Evolutionary conservation across 345 rosid genomes (phyloP).

Genomic region (Ricinus communis): DNA sequence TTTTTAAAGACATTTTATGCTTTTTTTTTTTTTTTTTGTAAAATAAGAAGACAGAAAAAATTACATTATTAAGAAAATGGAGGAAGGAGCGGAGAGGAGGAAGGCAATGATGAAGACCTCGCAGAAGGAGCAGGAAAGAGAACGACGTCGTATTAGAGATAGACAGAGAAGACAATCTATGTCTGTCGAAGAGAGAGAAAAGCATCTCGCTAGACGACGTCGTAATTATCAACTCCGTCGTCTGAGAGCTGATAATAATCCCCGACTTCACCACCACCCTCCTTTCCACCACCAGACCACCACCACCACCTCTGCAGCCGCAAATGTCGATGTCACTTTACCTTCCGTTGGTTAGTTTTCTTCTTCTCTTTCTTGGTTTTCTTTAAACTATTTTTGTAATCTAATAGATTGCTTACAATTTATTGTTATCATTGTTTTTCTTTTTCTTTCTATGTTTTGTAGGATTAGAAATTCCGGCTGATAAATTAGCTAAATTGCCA

Average conservation of each 20-base stretch:
- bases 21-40: too few relatives aligned
- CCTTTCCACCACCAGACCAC: constrained; percentile 5
- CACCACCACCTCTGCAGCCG: not conserved
- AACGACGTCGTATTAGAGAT: constrained; percentile 74
- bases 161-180: constrained; percentile 86
- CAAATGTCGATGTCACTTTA: not conserved
- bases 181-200: constrained; percentile 85
- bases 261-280: constrained; percentile 40
- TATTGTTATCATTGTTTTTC: too few relatives aligned
- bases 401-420: too few relatives aligned
- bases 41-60: too few relatives aligned
- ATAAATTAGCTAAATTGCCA: constrained; percentile 46
- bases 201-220: constrained; percentile 88
- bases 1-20: too few relatives aligned
- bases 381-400: too few relatives aligned
- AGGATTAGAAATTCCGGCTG: constrained; percentile 63
- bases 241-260: constrained; percentile 57
- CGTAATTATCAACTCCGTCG: constrained; percentile 76
- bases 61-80: too few relatives aligned
- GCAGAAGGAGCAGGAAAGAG: constrained; percentile 79
- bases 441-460: not conserved
- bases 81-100: not conserved
- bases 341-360: constrained; percentile 43
- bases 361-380: not conserved
- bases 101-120: constrained; percentile 36